Percentiles rank a stretch among this genome's conserved stretches.
These are phyloP conservation scores for Sugiyamaella castrensis DNA, from an alignment of 1,139 yeast genomes.

Conservation along the genomic window DNA sequence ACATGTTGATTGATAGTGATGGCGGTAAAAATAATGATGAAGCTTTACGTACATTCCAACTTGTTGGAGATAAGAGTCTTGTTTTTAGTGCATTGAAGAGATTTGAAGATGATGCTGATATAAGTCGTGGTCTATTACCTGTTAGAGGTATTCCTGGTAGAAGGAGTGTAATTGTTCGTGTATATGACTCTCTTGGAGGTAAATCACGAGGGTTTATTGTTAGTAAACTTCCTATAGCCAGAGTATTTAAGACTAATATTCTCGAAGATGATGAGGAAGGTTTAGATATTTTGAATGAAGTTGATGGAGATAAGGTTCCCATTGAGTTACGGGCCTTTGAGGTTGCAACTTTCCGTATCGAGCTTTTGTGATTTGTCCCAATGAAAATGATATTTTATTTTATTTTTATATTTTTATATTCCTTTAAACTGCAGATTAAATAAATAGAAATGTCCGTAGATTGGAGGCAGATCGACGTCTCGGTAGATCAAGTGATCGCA, in stretches of 20 bases:
- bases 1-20: slow-evolving; percentile 15
- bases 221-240: slow-evolving; percentile 44
- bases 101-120: slow-evolving; percentile 75
- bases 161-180: slow-evolving; percentile 55
- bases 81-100: slow-evolving; percentile 78
- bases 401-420: neutral
- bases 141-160: slow-evolving; percentile 47
- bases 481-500: no score
- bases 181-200: slow-evolving; percentile 89
- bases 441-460: no score
- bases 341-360: slow-evolving; percentile 52
- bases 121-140: slow-evolving; percentile 41
- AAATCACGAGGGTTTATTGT: slow-evolving; percentile 50
- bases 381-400: neutral
- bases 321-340: slow-evolving; percentile 69
- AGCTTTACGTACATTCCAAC: slow-evolving; percentile 30
- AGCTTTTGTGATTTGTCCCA: slow-evolving; percentile 17
- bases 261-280: slow-evolving; percentile 62
- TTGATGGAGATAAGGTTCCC: slow-evolving; percentile 40
- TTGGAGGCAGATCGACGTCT: no score
- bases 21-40: slow-evolving; percentile 16
- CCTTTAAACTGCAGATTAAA: neutral
- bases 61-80: slow-evolving; percentile 53
- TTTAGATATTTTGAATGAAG: slow-evolving; percentile 33
- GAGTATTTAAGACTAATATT: slow-evolving; percentile 61